Percentiles rank a stretch among this genome's conserved stretches.
Evolutionary conservation across 352 stramenopile genomes (phyloP).

Genomic region (Aphanomyces cochlioides): DNA sequence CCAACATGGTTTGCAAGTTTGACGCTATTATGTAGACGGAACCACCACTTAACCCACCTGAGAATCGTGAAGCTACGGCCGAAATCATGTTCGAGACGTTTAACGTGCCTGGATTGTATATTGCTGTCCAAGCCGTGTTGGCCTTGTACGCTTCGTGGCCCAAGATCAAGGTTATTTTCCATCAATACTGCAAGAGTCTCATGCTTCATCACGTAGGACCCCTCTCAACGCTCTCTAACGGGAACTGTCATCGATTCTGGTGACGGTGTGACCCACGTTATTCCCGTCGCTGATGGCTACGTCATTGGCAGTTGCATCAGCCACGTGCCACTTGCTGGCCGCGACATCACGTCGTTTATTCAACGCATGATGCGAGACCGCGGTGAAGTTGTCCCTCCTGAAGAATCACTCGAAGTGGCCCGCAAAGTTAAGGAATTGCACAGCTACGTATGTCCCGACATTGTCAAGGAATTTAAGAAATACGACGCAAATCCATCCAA

Average conservation of each 20-base stretch:
- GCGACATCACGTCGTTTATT: conserved; percentile 95
- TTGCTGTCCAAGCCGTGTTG: conserved; percentile 93
- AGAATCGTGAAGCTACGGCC: conserved; percentile 93
- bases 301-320: conserved; percentile 94
- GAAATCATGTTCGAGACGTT: conserved; percentile 98
- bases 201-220: conserved; percentile 36
- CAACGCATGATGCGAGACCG: conserved; percentile 91
- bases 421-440: conserved; percentile 93
- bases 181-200: not conserved
- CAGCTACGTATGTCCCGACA: conserved; percentile 93
- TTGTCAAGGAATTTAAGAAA: conserved; percentile 95
- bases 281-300: conserved; percentile 93
- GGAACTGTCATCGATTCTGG: conserved; percentile 93
- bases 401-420: conserved; percentile 89
- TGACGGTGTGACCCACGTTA: conserved; percentile 93
- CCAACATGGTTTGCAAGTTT: too few relatives aligned
- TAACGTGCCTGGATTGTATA: conserved; percentile 93
- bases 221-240: conserved; percentile 85
- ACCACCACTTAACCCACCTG: conserved; percentile 90
- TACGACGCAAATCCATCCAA: conserved; percentile 92
- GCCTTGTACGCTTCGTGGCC: conserved; percentile 93
- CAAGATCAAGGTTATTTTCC: conserved; percentile 58
- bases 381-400: conserved; percentile 86
- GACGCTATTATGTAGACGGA: conserved; percentile 65
- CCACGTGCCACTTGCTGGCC: conserved; percentile 91